Base-by-base conservation (phyloP, 495 filamentous ascomycete genomes). In the Cercophora samala region DNA sequence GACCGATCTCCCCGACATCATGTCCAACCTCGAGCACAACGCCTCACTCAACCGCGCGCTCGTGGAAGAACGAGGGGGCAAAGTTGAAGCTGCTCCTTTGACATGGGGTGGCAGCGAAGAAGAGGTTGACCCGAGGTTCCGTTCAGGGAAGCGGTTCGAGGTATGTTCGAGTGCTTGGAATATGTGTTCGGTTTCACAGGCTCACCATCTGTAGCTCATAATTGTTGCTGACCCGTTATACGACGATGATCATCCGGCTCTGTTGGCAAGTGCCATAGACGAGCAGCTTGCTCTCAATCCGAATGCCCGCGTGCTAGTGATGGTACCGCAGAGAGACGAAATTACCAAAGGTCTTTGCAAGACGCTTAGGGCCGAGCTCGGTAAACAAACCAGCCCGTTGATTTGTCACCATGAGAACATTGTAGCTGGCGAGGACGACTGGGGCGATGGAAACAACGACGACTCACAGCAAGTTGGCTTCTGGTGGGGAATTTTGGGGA, bases 151-250 rank as follows among this genome's bases (percentile, higher is more conserved):
- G 9, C 78, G 75, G 18, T 82, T 79, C 67, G 67, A 82, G 69
- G 81, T 80, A 18, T 17, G 37, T 46, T 32, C 8, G 29, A 8
- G 8, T 52, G 64, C 73, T 70, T 4, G 62, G 5, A 17, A 55
- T 24, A 23, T 9, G 64, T 15, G 32, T 62, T 37, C 11, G 2
- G 15, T 29, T 21, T 18, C 22, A 58, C 37, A 22, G 32, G 42
- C 18, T 8, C 3, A 29, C 26, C 26, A 29, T 8, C 0, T 22
- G 3, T 60, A 81, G 79, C 74, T 84, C 22, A 65, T 82, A 19
- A 73, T 84, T 8, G 80, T 72, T 5, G 80, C 82, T 6, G 82
- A 84, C 61, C 68, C 78, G 11, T 63, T 84, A 1, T 84, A 84
- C 61, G 81, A 84, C 46, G 81, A 83, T 64, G 67, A 80, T 51